Percentiles rank a stretch among this genome's conserved stretches.
Conservation (phyloP, 2,329 filamentous ascomycete genomes). For the Aspergillus nomiae region DNA sequence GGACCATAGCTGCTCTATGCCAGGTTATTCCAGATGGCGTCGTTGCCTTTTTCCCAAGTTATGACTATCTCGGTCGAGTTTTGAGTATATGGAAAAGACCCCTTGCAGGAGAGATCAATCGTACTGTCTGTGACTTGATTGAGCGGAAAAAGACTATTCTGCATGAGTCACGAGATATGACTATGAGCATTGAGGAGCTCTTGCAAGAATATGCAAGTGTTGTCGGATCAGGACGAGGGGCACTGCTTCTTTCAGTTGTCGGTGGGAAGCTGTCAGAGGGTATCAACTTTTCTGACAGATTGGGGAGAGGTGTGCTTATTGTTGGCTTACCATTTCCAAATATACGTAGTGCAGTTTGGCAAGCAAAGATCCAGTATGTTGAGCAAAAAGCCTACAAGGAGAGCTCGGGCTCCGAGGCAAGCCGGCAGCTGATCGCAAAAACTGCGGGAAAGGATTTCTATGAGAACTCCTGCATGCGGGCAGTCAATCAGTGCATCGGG, state of each 20-base stretch:
- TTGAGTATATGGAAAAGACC: constrained; percentile 61
- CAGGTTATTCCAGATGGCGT: constrained; percentile 80
- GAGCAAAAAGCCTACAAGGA: constrained; percentile 59
- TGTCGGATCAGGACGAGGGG: constrained; percentile 66
- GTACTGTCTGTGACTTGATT: constrained; percentile 34
- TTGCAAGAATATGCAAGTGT: constrained; percentile 72
- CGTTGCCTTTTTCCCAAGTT: constrained; percentile 94
- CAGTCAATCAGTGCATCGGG: constrained; percentile 95
- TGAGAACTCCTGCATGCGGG: constrained; percentile 93
- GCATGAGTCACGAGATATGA: constrained; percentile 49
- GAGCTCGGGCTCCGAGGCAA: constrained; percentile 28
- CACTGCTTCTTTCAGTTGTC: constrained; percentile 83
- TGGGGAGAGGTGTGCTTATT: constrained; percentile 89
- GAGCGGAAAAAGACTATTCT: constrained; percentile 53
- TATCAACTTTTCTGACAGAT: constrained; percentile 92
- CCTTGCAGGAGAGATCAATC: constrained; percentile 26
- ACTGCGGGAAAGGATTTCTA: constrained; percentile 74
- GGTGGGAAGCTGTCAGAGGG: constrained; percentile 95
- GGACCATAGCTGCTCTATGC: constrained; percentile 71
- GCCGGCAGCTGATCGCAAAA: constrained; percentile 41
- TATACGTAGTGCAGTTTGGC: constrained; percentile 85
- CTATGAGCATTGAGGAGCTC: constrained; percentile 62
- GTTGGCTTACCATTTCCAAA: constrained; percentile 93
- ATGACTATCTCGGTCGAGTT: constrained; percentile 82
- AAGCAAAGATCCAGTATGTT: constrained; percentile 85